phyloP scores from a whole-genome alignment of 2,329 filamentous ascomycete genomes.

The Stachybotrys chartarum region DNA sequence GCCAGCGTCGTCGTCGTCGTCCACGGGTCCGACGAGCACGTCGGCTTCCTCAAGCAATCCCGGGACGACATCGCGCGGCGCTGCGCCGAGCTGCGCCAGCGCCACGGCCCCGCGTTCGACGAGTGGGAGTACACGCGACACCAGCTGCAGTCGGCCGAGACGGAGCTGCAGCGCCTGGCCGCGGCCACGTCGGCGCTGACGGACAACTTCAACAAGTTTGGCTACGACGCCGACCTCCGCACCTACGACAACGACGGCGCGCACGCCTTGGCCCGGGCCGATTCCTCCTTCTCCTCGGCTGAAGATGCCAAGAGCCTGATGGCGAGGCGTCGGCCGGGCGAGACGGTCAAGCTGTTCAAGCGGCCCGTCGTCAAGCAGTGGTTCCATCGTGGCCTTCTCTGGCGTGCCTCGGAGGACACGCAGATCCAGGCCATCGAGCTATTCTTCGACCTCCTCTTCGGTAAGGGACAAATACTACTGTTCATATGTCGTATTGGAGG shows the following conservation, averaged over 20 bases:
- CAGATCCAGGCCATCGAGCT: conserved; percentile 58
- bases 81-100: conserved; percentile 36
- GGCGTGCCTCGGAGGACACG: conserved; percentile 51
- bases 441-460: conserved; percentile 56
- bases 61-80: conserved; percentile 45
- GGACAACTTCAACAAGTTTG: conserved; percentile 57
- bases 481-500: background rate
- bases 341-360: conserved; percentile 49
- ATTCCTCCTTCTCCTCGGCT: conserved; percentile 12
- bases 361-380: conserved; percentile 56
- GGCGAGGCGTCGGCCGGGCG: conserved; percentile 20
- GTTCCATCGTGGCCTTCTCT: conserved; percentile 58
- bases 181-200: conserved; percentile 48
- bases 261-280: conserved; percentile 10
- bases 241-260: conserved; percentile 29
- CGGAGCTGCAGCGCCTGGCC: conserved; percentile 46
- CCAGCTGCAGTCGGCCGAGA: conserved; percentile 44
- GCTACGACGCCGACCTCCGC: conserved; percentile 51
- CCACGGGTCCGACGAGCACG: conserved; percentile 43
- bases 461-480: conserved; percentile 8
- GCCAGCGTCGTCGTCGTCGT: conserved; percentile 49
- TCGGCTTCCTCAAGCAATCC: conserved; percentile 37
- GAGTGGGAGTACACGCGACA: conserved; percentile 49
- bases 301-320: background rate
- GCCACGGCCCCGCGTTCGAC: conserved; percentile 43